Conservation (phyloP, 257 asterid species). For the Nicotiana tomentosiformis region DNA sequence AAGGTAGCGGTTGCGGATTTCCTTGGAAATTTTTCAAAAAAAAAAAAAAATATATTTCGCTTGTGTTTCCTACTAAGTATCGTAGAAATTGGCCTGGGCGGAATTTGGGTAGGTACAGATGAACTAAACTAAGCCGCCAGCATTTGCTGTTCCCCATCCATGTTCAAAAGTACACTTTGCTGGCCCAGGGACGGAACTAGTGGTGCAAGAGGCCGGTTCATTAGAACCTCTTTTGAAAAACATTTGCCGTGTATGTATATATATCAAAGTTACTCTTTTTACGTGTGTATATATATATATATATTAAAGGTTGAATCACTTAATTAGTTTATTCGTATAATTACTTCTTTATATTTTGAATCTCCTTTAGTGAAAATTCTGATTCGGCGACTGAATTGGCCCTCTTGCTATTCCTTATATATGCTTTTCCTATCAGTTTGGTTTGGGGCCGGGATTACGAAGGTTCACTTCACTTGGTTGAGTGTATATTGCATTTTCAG, state of each 20-base stretch:
- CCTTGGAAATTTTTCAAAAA: too few species aligned
- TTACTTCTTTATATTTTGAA: too few species aligned
- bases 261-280: too few species aligned
- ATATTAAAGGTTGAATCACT: too few species aligned
- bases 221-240: too few species aligned
- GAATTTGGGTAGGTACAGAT: slow-evolving; percentile 14
- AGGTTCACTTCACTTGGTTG: slow-evolving; percentile 18
- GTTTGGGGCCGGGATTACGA: not conserved
- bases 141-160: not conserved
- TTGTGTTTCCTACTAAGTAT: not conserved
- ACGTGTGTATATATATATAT: too few species aligned
- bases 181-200: not conserved
- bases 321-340: too few species aligned
- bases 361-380: too few species aligned
- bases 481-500: not conserved
- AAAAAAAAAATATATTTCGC: not conserved
- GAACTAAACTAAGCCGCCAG: slow-evolving; percentile 15
- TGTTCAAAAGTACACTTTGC: not conserved
- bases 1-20: too few species aligned
- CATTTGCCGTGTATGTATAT: too few species aligned
- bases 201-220: too few species aligned
- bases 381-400: not conserved
- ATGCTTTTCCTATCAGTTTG: not conserved
- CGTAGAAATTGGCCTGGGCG: not conserved
- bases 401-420: not conserved